Evolutionary conservation across 805 yeast species (phyloP).

Genomic region (Metschnikowia aberdeeniae): DNA sequence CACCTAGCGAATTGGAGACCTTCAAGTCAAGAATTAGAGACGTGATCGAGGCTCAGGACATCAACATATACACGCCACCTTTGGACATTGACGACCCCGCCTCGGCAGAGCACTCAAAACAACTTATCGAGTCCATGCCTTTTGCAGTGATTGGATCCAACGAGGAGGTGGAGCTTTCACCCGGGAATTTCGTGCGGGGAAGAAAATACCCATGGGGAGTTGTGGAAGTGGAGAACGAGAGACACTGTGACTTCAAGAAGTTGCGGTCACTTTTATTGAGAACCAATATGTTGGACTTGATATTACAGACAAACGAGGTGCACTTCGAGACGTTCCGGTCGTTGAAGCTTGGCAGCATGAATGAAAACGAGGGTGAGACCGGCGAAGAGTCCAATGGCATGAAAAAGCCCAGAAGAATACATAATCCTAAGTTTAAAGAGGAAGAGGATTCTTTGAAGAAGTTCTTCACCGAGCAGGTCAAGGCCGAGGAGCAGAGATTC

Average conservation of each 20-base stretch:
- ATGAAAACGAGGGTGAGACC: constrained; percentile 24
- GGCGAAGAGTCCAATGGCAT: constrained; percentile 23
- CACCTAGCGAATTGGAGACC: constrained; percentile 61
- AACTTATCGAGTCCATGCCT: constrained; percentile 79
- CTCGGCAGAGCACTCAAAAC: constrained; percentile 75
- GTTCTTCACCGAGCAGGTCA: constrained; percentile 92
- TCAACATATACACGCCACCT: constrained; percentile 80
- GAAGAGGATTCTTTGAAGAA: constrained; percentile 93
- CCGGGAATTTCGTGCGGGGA: constrained; percentile 67
- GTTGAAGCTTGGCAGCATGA: constrained; percentile 51
- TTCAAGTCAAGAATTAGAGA: constrained; percentile 77
- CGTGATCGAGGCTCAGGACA: constrained; percentile 79
- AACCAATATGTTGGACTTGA: constrained; percentile 78
- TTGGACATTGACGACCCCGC: constrained; percentile 71
- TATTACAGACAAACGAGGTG: constrained; percentile 72
- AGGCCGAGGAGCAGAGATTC: constrained; percentile 93
- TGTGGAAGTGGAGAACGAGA: constrained; percentile 82
- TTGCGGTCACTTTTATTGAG: constrained; percentile 74
- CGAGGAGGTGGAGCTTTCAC: constrained; percentile 57
- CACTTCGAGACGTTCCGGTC: constrained; percentile 81
- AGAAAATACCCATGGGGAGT: constrained; percentile 90
- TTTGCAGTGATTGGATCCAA: constrained; percentile 81
- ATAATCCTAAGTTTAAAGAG: constrained; percentile 90
- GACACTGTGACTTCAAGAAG: constrained; percentile 80
- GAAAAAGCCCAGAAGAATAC: constrained; percentile 53